These are phyloP conservation scores for Penicillium roqueforti DNA, from an alignment of 495 filamentous ascomycete genomes.

Conservation along the genomic window DNA sequence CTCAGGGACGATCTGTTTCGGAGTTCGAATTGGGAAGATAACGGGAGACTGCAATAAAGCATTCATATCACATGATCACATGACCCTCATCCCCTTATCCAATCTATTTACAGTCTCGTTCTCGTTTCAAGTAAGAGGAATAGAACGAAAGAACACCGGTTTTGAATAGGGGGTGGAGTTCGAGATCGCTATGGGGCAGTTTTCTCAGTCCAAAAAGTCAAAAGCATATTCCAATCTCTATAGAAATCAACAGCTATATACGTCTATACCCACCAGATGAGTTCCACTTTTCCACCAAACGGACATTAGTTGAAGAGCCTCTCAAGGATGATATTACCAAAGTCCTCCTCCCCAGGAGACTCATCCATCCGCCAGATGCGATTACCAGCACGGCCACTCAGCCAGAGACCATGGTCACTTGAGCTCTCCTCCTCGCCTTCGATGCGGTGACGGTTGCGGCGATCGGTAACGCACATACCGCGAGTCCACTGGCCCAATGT, in stretches of 20 bases:
- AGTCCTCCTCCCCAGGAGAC: slow-evolving; percentile 40
- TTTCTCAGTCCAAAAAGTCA: background rate
- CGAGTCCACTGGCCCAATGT: slow-evolving; percentile 89
- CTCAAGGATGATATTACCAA: slow-evolving; percentile 42
- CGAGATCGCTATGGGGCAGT: background rate
- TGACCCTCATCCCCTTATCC: too few relatives aligned
- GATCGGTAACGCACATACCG: slow-evolving; percentile 83
- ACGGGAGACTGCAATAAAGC: too few relatives aligned
- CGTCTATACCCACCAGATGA: background rate
- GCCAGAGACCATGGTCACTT: slow-evolving; percentile 70
- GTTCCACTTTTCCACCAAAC: background rate
- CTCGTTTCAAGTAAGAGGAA: too few relatives aligned
- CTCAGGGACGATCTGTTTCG: too few relatives aligned
- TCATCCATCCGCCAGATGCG: slow-evolving; percentile 63
- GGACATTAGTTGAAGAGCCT: slow-evolving; percentile 33
- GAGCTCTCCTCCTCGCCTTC: slow-evolving; percentile 54
- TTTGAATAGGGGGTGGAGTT: too few relatives aligned
- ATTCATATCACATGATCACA: too few relatives aligned
- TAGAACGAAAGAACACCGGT: too few relatives aligned
- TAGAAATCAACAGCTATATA: slow-evolving; percentile 1
- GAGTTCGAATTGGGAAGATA: too few relatives aligned
- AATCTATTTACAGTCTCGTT: too few relatives aligned
- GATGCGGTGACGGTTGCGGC: slow-evolving; percentile 56
- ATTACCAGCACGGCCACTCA: slow-evolving; percentile 67
- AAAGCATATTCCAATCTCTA: background rate